Evolutionary conservation across 345 rosid genomes (phyloP).

Genomic region (Brassica carinata): DNA sequence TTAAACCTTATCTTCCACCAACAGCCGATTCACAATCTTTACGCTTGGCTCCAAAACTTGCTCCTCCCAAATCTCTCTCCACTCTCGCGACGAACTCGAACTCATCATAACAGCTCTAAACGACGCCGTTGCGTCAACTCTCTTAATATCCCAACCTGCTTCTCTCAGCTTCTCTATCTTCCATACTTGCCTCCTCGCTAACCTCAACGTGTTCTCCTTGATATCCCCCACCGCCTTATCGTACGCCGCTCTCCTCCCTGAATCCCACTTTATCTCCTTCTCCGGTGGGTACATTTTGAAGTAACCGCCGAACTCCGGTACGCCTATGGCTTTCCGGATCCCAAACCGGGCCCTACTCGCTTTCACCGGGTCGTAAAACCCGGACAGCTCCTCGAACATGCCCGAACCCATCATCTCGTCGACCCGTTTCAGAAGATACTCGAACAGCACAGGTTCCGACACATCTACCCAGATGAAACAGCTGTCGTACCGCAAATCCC

Average conservation of each 20-base stretch:
- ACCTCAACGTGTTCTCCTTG: conserved; percentile 73
- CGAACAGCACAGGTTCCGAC: conserved; percentile 55
- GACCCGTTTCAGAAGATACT: conserved; percentile 64
- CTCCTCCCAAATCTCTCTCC: conserved; percentile 71
- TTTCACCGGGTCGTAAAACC: conserved; percentile 53
- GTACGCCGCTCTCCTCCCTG: conserved; percentile 46
- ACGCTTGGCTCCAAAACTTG: conserved; percentile 78
- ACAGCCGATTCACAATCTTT: conserved; percentile 74
- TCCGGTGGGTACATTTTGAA: conserved; percentile 37
- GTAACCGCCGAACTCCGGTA: conserved; percentile 67
- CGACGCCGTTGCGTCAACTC: conserved; percentile 79
- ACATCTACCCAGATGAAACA: conserved; percentile 91
- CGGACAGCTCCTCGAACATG: conserved; percentile 72
- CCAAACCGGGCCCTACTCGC: not conserved
- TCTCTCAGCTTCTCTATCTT: conserved; percentile 61
- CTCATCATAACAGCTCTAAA: conserved; percentile 47
- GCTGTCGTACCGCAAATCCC: conserved; percentile 26
- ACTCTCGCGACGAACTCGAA: conserved; percentile 24
- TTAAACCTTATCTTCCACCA: conserved; percentile 68
- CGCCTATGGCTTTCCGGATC: conserved; percentile 31
- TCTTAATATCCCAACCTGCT: conserved; percentile 72
- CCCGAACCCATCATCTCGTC: conserved; percentile 87
- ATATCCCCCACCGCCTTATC: conserved; percentile 71
- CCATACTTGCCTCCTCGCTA: conserved; percentile 72
- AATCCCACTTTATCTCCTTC: not conserved